These are phyloP conservation scores for Hansenula lynferdii DNA, from an alignment of 1,139 yeast species.

Conservation along the genomic window DNA sequence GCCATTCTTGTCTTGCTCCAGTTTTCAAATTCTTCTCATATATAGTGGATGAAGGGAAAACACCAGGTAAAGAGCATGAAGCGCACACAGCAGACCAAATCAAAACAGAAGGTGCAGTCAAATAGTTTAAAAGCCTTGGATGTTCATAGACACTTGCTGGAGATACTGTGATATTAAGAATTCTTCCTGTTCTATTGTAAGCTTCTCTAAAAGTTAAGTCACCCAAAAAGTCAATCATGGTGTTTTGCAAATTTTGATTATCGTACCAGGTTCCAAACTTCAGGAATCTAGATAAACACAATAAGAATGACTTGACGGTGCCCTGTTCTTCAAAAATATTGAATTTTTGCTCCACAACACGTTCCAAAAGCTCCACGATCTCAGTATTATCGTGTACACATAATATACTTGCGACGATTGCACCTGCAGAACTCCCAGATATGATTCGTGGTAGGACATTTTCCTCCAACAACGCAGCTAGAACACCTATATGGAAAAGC, in stretches of 20 bases:
- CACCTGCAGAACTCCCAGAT: slow-evolving; percentile 97
- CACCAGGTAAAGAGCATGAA: slow-evolving; percentile 89
- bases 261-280: slow-evolving; percentile 82
- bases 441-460: slow-evolving; percentile 80
- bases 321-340: slow-evolving; percentile 61
- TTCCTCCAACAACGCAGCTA: slow-evolving; percentile 69
- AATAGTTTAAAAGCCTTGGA: slow-evolving; percentile 77
- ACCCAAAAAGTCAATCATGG: slow-evolving; percentile 80
- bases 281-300: slow-evolving; percentile 41
- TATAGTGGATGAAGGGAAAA: slow-evolving; percentile 82
- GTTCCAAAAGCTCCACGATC: slow-evolving; percentile 47
- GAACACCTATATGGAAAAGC: slow-evolving; percentile 85
- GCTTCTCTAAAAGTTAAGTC: slow-evolving; percentile 95
- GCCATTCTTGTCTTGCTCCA: slow-evolving; percentile 57
- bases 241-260: slow-evolving; percentile 60
- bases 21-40: slow-evolving; percentile 79
- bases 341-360: slow-evolving; percentile 54
- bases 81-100: slow-evolving; percentile 98
- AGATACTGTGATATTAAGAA: slow-evolving; percentile 85
- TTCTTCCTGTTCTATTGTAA: slow-evolving; percentile 78
- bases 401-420: slow-evolving; percentile 85
- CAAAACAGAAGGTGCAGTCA: slow-evolving; percentile 92
- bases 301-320: slow-evolving; percentile 35
- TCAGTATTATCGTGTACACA: slow-evolving; percentile 82
- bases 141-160: slow-evolving; percentile 79